Evolutionary conservation across 345 rosid species (phyloP), one percentile per base, ranked within the genome.

Genomic region (Citrus reticulata): DNA sequence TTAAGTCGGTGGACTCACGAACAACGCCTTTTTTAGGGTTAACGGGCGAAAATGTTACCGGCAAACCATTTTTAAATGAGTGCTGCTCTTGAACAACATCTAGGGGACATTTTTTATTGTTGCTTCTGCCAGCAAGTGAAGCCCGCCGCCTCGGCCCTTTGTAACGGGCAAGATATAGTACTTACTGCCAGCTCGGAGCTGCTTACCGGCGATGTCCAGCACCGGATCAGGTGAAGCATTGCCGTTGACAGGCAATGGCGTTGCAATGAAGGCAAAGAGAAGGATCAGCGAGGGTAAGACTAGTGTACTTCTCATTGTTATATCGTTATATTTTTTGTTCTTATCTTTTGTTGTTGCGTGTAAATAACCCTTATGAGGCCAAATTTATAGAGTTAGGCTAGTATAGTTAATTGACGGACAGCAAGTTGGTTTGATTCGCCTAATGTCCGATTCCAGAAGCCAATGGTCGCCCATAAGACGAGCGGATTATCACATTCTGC

Each of bases 81-180:
- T 0, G 65, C 4, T 29, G 55, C 40, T 76, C 86, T 69, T 85
- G 89, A 67, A 82, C 80, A 6, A 87, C 86, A 27, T 76, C 79
- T 0, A 84, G 75, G 5, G 88, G 87, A 70, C 86, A 85, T 60
- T 79, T 75, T 24, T 9, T 42, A 42, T 74, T 76, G 24, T 73
- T 72, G 29, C 71, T 62, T 2, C 78, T 37, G 81, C 59, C 32
- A 70, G 81, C 74, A 2, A 87, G 84, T 20, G 83, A 39, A 83
- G 77, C 8, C 91, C 87, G 13, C 90, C 86, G 0, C 92, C 87
- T 57, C 78, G 63, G 54, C 84, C 86, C 0, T 79, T 80, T 42
- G 49, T 10, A 42, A 42, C 49, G 14, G 14, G 49, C 49, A 42
- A 42, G 75, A 86, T 78, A 82, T 80, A 80, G 62, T 88, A 84